phyloP scores from a whole-genome alignment of 345 rosid genomes.

The Eutrema japonicum region DNA sequence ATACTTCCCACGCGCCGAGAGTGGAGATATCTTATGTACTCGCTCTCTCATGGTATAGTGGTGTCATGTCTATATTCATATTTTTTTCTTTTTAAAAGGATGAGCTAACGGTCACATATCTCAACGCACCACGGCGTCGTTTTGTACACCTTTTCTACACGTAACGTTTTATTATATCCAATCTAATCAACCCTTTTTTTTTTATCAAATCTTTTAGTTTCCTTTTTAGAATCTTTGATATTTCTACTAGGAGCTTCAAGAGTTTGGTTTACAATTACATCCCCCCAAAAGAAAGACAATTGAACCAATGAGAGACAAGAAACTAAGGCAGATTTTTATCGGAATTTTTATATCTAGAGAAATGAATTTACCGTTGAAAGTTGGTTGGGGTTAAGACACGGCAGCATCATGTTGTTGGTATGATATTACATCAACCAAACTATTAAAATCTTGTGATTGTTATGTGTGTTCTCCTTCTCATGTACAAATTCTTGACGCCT shows the following conservation, averaged over 20 bases:
- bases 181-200: neutral
- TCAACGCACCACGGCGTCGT: slow-evolving; percentile 59
- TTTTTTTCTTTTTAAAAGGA: neutral
- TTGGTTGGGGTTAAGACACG: slow-evolving; percentile 7
- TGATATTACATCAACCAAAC: slow-evolving; percentile 19
- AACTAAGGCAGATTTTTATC: neutral
- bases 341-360: neutral
- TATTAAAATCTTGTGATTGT: neutral
- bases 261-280: neutral
- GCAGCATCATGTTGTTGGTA: slow-evolving; percentile 12
- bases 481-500: neutral
- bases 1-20: slow-evolving; percentile 36
- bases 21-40: slow-evolving; percentile 32
- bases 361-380: neutral
- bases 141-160: neutral
- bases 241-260: neutral
- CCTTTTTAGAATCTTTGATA: neutral
- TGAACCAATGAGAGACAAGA: neutral
- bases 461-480: slow-evolving; percentile 15
- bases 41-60: slow-evolving; percentile 42
- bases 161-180: slow-evolving; percentile 16
- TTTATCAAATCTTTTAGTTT: slow-evolving; percentile 1
- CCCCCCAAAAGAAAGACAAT: neutral
- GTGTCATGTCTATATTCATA: slow-evolving; percentile 32
- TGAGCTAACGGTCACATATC: slow-evolving; percentile 77